These are phyloP conservation scores for Trametes gibbosa DNA, from an alignment of 768 basidiomycete genomes.

Conservation along the genomic window DNA sequence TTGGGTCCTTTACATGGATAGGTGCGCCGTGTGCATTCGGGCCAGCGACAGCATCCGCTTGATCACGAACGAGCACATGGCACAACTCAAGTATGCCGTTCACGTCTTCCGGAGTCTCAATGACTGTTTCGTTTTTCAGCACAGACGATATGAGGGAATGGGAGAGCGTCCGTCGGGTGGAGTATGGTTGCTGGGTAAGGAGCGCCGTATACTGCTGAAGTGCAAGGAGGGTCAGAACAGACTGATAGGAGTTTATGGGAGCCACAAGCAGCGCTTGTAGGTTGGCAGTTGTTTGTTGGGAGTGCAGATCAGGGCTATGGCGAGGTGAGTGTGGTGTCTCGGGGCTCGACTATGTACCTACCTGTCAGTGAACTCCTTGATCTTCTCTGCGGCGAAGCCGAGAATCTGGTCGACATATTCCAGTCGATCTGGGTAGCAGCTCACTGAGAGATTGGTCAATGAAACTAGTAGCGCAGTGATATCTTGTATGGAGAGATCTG, in stretches of 20 bases:
- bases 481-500: slow-evolving; percentile 96
- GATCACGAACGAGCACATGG: slow-evolving; percentile 88
- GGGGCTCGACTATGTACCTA: slow-evolving; percentile 24
- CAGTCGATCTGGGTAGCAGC: slow-evolving; percentile 94
- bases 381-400: slow-evolving; percentile 82
- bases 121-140: slow-evolving; percentile 93
- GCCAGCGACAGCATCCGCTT: slow-evolving; percentile 47
- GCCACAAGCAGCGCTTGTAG: slow-evolving; percentile 90
- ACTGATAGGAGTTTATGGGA: slow-evolving; percentile 95
- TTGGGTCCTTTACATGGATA: slow-evolving; percentile 42
- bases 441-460: slow-evolving; percentile 89
- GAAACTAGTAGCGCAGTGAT: slow-evolving; percentile 96
- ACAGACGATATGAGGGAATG: slow-evolving; percentile 94
- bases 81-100: slow-evolving; percentile 91
- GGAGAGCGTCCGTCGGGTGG: slow-evolving; percentile 87
- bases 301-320: slow-evolving; percentile 80
- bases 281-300: slow-evolving; percentile 82
- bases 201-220: slow-evolving; percentile 87
- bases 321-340: slow-evolving; percentile 6
- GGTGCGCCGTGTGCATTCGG: slow-evolving; percentile 30
- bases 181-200: slow-evolving; percentile 81
- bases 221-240: slow-evolving; percentile 94
- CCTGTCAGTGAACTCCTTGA: slow-evolving; percentile 83
- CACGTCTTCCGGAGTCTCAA: slow-evolving; percentile 93
- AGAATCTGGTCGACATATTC: slow-evolving; percentile 98